A percentile compares a stretch with the other conserved stretches of the same genome.
phyloP scores from a whole-genome alignment of 1,139 yeast species.

The Saccharomyces hybrid region DNA sequence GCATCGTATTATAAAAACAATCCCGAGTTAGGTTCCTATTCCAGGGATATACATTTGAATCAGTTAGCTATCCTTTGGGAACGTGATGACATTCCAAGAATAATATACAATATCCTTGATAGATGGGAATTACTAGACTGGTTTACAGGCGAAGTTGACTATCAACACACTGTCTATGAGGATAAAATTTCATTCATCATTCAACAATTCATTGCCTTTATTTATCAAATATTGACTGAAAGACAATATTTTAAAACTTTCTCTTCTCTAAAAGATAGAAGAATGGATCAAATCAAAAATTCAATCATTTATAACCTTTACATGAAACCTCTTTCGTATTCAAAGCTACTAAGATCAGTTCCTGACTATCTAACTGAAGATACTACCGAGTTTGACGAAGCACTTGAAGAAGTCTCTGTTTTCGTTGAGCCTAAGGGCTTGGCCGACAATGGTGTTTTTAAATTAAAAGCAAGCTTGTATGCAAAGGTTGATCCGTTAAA shows the following conservation, averaged over 20 bases:
- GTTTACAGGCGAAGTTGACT: conserved; percentile 37
- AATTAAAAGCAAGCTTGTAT: conserved; percentile 42
- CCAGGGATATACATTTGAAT: conserved; percentile 50
- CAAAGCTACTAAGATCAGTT: conserved; percentile 38
- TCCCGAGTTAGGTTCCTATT: conserved; percentile 32
- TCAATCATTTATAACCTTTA: conserved; percentile 44
- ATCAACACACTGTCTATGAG: conserved; percentile 45
- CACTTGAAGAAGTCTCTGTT: conserved; percentile 41
- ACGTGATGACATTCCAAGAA: conserved; percentile 35
- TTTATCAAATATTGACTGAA: conserved; percentile 51
- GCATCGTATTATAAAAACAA: conserved; percentile 35
- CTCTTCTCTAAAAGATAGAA: conserved; percentile 28
- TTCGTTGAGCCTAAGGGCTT: conserved; percentile 48
- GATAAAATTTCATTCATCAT: conserved; percentile 47
- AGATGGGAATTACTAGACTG: conserved; percentile 56
- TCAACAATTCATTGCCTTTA: conserved; percentile 47
- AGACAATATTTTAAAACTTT: conserved; percentile 41
- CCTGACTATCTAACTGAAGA: conserved; percentile 35
- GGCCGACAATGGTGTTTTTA: conserved; percentile 50
- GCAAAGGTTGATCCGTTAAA: conserved; percentile 37
- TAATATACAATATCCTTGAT: conserved; percentile 45
- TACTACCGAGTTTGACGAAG: conserved; percentile 33
- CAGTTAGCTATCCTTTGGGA: conserved; percentile 48
- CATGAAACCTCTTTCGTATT: conserved; percentile 48
- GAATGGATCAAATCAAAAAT: conserved; percentile 31